Evolutionary conservation across 2,329 filamentous ascomycete genomes (phyloP).

Genomic region (Basipetospora chlamydospora): DNA sequence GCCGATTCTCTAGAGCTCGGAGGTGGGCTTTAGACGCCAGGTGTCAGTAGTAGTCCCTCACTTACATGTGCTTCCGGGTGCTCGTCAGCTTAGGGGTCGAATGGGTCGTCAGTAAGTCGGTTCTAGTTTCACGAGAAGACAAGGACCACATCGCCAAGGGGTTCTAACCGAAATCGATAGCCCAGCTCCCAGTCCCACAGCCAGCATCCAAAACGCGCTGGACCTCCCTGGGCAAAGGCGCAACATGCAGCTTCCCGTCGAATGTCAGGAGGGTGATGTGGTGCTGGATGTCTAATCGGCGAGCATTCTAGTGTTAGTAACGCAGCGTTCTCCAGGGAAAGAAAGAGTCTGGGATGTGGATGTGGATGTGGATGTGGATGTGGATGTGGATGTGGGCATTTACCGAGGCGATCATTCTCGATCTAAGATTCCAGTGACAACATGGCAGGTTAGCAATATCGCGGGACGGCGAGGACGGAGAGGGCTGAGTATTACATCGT

Average conservation of each 20-base stretch:
- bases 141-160: too few species aligned
- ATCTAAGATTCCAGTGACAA: background rate
- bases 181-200: constrained; percentile 19
- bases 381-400: background rate
- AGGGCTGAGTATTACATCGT: constrained; percentile 1
- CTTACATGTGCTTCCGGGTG: constrained; percentile 15
- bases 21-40: too few species aligned
- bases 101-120: too few species aligned
- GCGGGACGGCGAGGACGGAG: background rate
- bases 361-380: too few species aligned
- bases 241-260: constrained; percentile 12
- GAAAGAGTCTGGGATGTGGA: too few species aligned
- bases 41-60: too few species aligned
- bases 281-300: constrained; percentile 13
- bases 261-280: constrained; percentile 14
- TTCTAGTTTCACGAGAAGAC: too few species aligned
- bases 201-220: constrained; percentile 16
- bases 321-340: too few species aligned
- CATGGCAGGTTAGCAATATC: background rate
- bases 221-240: constrained; percentile 8
- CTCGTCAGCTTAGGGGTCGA: constrained; percentile 12
- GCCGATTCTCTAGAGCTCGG: too few species aligned
- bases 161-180: constrained; percentile 15
- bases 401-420: constrained; percentile 13
- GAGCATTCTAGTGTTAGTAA: background rate